Conservation (phyloP, 202 grass and related monocot species). For the Panicum virgatum region DNA sequence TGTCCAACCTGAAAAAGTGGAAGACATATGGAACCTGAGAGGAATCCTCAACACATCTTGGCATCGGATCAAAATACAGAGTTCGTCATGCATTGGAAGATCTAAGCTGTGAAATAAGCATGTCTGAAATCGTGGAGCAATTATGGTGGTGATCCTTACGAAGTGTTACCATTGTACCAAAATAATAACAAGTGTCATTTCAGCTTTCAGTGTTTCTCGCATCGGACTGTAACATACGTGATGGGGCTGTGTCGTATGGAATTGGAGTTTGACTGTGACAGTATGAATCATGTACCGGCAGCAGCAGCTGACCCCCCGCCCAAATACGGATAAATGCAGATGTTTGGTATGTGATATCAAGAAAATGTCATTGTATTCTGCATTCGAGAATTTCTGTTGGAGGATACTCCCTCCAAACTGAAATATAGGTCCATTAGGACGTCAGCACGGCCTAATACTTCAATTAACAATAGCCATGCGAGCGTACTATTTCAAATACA, state of each 20-base stretch:
- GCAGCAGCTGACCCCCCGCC: no score
- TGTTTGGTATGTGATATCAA: constrained; percentile 7
- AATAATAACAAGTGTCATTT: constrained; percentile 33
- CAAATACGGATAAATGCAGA: neutral
- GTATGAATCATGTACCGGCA: no score
- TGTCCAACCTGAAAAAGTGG: constrained; percentile 79
- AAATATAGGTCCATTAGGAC: neutral
- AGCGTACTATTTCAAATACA: neutral
- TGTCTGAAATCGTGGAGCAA: neutral
- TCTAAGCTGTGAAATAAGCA: constrained; percentile 50
- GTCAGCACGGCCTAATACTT: neutral
- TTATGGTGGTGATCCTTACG: neutral
- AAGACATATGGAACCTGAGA: constrained; percentile 86
- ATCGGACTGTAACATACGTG: neutral
- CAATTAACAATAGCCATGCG: neutral
- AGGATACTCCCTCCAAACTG: neutral
- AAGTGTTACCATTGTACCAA: no score
- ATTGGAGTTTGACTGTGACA: no score
- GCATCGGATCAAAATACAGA: constrained; percentile 77
- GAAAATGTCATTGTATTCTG: neutral
- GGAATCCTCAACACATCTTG: constrained; percentile 95
- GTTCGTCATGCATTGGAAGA: neutral
- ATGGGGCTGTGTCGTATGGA: neutral
- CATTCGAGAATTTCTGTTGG: no score
- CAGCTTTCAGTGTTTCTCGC: neutral